Evolutionary conservation across 2,329 filamentous ascomycete genomes (phyloP).

Genomic region (Penicillium sp.): DNA sequence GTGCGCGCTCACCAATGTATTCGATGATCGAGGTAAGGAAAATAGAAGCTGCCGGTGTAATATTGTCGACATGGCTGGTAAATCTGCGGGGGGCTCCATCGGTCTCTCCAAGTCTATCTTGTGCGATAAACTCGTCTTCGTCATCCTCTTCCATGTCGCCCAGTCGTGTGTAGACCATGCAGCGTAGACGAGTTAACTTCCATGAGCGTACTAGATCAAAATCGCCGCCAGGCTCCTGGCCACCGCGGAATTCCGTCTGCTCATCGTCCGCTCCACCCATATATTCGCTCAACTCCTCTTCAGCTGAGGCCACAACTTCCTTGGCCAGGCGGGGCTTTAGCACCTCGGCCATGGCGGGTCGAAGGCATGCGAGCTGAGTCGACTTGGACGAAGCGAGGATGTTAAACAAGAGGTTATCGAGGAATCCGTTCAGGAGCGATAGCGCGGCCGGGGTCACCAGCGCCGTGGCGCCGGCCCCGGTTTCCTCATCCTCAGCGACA

Average conservation of each 20-base stretch:
- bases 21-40: slow-evolving; percentile 94
- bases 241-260: slow-evolving; percentile 59
- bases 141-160: slow-evolving; percentile 98
- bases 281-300: slow-evolving; percentile 85
- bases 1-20: slow-evolving; percentile 85
- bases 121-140: slow-evolving; percentile 81
- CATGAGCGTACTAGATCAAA: slow-evolving; percentile 93
- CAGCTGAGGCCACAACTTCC: slow-evolving; percentile 76
- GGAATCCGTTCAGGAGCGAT: slow-evolving; percentile 79
- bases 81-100: slow-evolving; percentile 57
- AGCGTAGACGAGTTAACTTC: slow-evolving; percentile 87
- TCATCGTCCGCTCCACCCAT: slow-evolving; percentile 76
- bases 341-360: slow-evolving; percentile 80
- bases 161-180: slow-evolving; percentile 97
- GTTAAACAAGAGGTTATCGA: slow-evolving; percentile 90
- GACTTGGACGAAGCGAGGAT: slow-evolving; percentile 78
- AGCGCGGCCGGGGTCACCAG: slow-evolving; percentile 71
- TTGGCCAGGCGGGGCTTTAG: slow-evolving; percentile 85
- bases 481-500: slow-evolving; percentile 66
- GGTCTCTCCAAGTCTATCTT: slow-evolving; percentile 66
- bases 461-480: slow-evolving; percentile 65
- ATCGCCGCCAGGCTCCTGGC: slow-evolving; percentile 52
- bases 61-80: slow-evolving; percentile 57
- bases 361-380: slow-evolving; percentile 69
- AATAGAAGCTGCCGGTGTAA: slow-evolving; percentile 89